Percentiles rank a stretch among this genome's conserved stretches.
Evolutionary conservation across 352 stramenopile genomes (phyloP).

Genomic region (Phytophthora tubulina): DNA sequence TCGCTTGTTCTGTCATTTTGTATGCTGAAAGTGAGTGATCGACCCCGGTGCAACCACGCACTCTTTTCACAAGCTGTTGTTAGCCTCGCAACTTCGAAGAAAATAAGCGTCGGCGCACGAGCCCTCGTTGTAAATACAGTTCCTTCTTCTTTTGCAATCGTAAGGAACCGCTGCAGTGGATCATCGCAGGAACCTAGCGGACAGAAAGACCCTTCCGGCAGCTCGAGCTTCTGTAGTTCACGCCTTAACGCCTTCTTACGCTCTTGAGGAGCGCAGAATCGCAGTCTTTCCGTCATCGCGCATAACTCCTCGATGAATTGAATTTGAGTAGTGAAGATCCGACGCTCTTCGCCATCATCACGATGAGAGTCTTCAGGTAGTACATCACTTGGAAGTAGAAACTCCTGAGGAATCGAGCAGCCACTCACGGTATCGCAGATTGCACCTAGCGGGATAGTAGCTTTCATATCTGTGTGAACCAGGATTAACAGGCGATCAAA

Average conservation of each 20-base stretch:
- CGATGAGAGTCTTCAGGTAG: slow-evolving; percentile 46
- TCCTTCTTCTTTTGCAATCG: slow-evolving; percentile 73
- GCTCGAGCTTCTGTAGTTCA: slow-evolving; percentile 66
- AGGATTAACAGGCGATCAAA: slow-evolving; percentile 72
- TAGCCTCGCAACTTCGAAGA: slow-evolving; percentile 84
- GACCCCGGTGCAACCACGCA: slow-evolving; percentile 63
- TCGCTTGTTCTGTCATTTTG: slow-evolving; percentile 40
- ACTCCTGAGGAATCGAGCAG: slow-evolving; percentile 58
- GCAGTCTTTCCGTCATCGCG: slow-evolving; percentile 78
- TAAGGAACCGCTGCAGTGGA: slow-evolving; percentile 68
- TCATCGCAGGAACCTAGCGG: slow-evolving; percentile 76
- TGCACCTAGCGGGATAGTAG: slow-evolving; percentile 52
- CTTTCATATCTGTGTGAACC: slow-evolving; percentile 47
- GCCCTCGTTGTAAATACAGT: slow-evolving; percentile 91
- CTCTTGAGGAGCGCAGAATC: slow-evolving; percentile 60
- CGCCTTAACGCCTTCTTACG: slow-evolving; percentile 69
- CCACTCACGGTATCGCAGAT: slow-evolving; percentile 68
- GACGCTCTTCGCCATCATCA: slow-evolving; percentile 43
- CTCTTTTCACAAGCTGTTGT: slow-evolving; percentile 49
- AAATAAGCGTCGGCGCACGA: slow-evolving; percentile 81
- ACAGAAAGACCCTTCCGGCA: slow-evolving; percentile 72
- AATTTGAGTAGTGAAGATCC: slow-evolving; percentile 74
- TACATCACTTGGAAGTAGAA: slow-evolving; percentile 48
- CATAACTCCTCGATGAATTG: slow-evolving; percentile 80
- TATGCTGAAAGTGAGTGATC: slow-evolving; percentile 51